A percentile compares a stretch with the other conserved stretches of the same genome.
Evolutionary conservation across 305 asterid species (phyloP).

Genomic region (Euphrasia arctica): DNA sequence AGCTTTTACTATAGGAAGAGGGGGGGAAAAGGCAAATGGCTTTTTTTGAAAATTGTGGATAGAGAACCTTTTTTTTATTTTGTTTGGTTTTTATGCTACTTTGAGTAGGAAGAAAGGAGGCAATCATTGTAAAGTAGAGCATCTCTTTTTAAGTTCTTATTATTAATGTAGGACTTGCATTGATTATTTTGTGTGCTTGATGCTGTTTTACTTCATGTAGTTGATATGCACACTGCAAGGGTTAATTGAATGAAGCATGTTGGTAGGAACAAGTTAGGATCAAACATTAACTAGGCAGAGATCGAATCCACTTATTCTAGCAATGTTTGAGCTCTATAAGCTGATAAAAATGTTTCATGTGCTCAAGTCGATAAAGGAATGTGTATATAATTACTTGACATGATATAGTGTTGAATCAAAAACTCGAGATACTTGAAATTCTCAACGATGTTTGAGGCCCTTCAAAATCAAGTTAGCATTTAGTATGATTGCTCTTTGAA

Average conservation of each 20-base stretch:
- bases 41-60: slow-evolving; percentile 6
- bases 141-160: neutral
- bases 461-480: neutral
- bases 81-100: neutral
- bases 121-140: neutral
- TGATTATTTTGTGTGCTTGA: neutral
- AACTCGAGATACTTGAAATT: too few species aligned
- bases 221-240: neutral
- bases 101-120: neutral
- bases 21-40: neutral
- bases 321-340: neutral
- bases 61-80: neutral
- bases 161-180: neutral
- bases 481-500: neutral
- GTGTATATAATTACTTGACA: too few species aligned
- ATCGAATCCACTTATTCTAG: neutral
- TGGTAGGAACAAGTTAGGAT: too few species aligned
- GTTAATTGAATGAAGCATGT: too few species aligned
- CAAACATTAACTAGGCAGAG: neutral
- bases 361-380: too few species aligned
- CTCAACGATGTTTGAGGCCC: neutral
- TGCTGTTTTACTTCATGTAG: neutral
- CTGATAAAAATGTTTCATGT: too few species aligned
- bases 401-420: too few species aligned
- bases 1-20: neutral